Evolutionary conservation across 352 stramenopile species (phyloP), one percentile per base, ranked within the genome.

Genomic region (Phytophthora cactorum): DNA sequence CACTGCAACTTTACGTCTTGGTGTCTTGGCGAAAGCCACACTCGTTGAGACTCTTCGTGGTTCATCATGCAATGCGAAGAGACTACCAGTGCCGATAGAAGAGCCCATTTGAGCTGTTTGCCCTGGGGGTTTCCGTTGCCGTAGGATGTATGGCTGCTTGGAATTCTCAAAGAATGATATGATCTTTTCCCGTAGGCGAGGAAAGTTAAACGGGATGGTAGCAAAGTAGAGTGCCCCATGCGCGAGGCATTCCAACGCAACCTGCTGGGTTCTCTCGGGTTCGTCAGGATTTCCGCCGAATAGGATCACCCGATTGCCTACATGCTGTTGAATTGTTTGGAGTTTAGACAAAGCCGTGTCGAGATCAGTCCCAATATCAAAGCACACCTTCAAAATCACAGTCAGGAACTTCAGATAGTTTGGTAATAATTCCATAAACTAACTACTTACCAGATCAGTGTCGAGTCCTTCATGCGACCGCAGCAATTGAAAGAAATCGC

Each of bases 211-310:
- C 1, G 86, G 84, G 1, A 89, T 66, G 3, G 43, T 72, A 9
- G 80, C 81, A 57, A 93, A 93, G 57, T 85, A 89, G 31, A 93
- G 39, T 3, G 82, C 77, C 3, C 86, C 82, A 4, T 78, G 61
- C 0, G 63, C 62, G 2, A 92, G 59, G 22, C 84, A 92, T 12
- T 84, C 71, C 3, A 75, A 43, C 5, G 72, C 76, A 14, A 84
- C 57, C 1, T 60, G 50, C 22, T 74, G 52, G 0, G 73, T 91
- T 41, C 74, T 74, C 5, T 72, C 65, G 0, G 62, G 67, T 3
- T 85, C 61, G 2, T 62, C 44, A 10, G 69, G 27, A 43, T 86
- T 79, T 3, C 86, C 86, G 10, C 86, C 86, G 29, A 92, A 68
- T 0, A 92, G 47, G 32, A 91, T 86, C 31, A 93, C 79, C 0